Conservation (phyloP, 2,329 filamentous ascomycete species). For the Diaporthe vexans region DNA sequence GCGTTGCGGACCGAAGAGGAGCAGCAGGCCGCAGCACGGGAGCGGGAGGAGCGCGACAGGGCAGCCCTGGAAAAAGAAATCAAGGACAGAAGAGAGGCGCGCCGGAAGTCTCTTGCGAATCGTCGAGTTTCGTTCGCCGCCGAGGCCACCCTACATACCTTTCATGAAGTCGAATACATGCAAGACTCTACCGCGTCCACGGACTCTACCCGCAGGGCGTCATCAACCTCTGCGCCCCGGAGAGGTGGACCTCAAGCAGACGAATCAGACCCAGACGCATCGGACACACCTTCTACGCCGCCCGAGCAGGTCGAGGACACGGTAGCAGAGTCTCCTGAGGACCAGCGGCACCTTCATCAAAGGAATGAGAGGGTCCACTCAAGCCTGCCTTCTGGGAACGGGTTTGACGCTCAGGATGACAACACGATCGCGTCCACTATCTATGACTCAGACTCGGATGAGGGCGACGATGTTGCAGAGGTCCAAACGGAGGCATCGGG, state of each 20-base stretch:
- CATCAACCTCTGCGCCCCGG: slow-evolving; percentile 63
- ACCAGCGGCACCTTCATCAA: slow-evolving; percentile 75
- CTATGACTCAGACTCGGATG: slow-evolving; percentile 77
- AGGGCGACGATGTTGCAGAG: slow-evolving; percentile 68
- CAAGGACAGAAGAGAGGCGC: slow-evolving; percentile 83
- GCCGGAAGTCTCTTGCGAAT: slow-evolving; percentile 92
- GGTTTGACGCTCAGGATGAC: slow-evolving; percentile 65
- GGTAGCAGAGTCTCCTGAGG: slow-evolving; percentile 71
- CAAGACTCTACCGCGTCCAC: slow-evolving; percentile 89
- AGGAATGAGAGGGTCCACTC: slow-evolving; percentile 75
- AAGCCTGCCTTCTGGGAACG: slow-evolving; percentile 73
- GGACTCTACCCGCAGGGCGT: slow-evolving; percentile 78
- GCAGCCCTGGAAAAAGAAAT: slow-evolving; percentile 72
- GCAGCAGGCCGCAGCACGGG: slow-evolving; percentile 76
- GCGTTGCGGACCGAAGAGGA: slow-evolving; percentile 78
- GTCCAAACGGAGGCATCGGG: slow-evolving; percentile 64
- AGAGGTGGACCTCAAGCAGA: slow-evolving; percentile 46
- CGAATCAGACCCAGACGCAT: slow-evolving; percentile 59
- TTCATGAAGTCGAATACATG: slow-evolving; percentile 91
- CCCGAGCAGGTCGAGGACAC: slow-evolving; percentile 72
- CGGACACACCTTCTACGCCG: slow-evolving; percentile 72
- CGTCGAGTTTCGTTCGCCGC: slow-evolving; percentile 96
- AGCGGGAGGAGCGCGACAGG: slow-evolving; percentile 77
- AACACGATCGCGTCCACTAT: slow-evolving; percentile 82
- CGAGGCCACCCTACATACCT: slow-evolving; percentile 96